phyloP scores from a whole-genome alignment of 2,329 filamentous ascomycete genomes.

The Trichoderma koningiopsis region DNA sequence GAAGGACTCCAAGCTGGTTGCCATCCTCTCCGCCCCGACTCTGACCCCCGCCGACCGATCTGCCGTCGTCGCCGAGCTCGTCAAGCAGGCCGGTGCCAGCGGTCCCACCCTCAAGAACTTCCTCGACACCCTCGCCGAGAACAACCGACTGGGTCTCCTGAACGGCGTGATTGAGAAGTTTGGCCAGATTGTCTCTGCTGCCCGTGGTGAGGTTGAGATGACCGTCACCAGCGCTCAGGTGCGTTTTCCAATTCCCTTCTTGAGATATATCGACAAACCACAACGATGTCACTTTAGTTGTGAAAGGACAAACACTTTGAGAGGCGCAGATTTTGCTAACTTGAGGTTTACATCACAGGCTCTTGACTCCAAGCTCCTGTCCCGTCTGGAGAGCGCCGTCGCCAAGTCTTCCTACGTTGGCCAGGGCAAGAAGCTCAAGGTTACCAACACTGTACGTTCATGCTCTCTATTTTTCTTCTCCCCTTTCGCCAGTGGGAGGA shows the following conservation, averaged over 20 bases:
- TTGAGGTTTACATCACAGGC: conserved; percentile 50
- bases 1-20: conserved; percentile 78
- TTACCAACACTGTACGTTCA: conserved; percentile 76
- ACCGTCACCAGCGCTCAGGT: conserved; percentile 88
- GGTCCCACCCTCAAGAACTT: conserved; percentile 94
- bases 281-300: background rate
- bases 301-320: background rate
- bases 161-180: conserved; percentile 88
- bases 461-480: background rate
- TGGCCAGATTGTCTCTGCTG: conserved; percentile 79
- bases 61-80: conserved; percentile 81
- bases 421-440: conserved; percentile 96
- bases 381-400: conserved; percentile 83
- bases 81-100: conserved; percentile 75
- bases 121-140: conserved; percentile 84
- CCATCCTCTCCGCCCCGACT: conserved; percentile 78
- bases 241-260: conserved; percentile 41
- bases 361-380: conserved; percentile 84
- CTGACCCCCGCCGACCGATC: conserved; percentile 79
- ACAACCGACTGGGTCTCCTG: conserved; percentile 89
- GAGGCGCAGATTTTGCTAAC: conserved; percentile 30
- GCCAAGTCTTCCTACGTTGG: conserved; percentile 86
- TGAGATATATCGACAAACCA: background rate
- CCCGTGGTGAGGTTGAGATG: conserved; percentile 91
- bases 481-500: background rate